Conservation (phyloP, 2,329 filamentous ascomycete species). For the Exophiala viscosa region DNA sequence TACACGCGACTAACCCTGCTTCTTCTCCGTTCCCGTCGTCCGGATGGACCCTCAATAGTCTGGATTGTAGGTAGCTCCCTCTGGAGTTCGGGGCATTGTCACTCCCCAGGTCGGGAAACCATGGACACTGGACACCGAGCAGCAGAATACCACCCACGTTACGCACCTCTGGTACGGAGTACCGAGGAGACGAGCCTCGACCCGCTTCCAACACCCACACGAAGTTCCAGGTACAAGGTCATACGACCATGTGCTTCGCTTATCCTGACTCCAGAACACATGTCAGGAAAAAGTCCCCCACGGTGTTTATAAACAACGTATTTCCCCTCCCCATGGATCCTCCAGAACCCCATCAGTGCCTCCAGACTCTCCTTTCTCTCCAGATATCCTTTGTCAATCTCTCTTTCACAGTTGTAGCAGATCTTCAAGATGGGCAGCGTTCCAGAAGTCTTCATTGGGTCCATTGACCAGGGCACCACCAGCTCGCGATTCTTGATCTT, state of each 20-base stretch:
- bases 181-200: background rate
- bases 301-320: conserved; percentile 12
- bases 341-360: conserved; percentile 12
- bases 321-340: conserved; percentile 14
- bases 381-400: background rate
- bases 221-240: conserved; percentile 1
- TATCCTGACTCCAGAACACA: conserved; percentile 6
- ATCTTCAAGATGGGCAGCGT: conserved; percentile 20
- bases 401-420: background rate
- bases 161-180: background rate
- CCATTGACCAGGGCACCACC: conserved; percentile 88
- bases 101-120: conserved; percentile 3
- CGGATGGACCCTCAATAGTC: background rate
- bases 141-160: background rate
- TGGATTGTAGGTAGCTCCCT: background rate
- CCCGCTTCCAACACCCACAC: background rate
- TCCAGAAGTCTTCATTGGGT: conserved; percentile 69
- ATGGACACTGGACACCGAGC: conserved; percentile 1
- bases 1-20: background rate
- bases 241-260: conserved; percentile 12
- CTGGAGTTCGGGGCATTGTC: conserved; percentile 9
- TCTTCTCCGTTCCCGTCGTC: background rate
- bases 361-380: background rate
- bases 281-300: conserved; percentile 6
- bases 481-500: conserved; percentile 89